Percentiles rank a stretch among this genome's conserved stretches.
Evolutionary conservation across 2,329 filamentous ascomycete species (phyloP).

Genomic region (Thielaviopsis ethacetica): DNA sequence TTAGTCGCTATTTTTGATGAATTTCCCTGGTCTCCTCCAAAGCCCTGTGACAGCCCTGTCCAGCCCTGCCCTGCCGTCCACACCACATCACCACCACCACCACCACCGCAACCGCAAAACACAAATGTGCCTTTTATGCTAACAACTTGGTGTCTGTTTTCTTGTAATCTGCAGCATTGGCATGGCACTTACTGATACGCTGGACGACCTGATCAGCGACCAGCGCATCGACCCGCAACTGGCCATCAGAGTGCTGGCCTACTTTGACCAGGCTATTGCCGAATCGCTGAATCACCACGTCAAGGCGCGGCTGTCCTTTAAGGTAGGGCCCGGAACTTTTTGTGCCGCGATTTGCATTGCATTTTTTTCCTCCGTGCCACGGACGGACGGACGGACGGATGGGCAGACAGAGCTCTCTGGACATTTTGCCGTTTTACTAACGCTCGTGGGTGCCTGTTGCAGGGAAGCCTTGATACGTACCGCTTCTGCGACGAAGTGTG

Average conservation of each 20-base stretch:
- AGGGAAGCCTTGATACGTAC: constrained; percentile 97
- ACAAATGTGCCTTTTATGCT: not conserved
- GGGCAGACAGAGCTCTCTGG: no score
- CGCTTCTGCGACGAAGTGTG: constrained; percentile 99
- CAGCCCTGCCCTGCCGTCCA: no score
- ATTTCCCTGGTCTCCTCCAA: no score
- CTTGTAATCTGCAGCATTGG: constrained; percentile 56
- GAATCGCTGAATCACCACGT: constrained; percentile 86
- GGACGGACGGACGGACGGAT: no score
- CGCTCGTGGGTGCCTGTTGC: no score
- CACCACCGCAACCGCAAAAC: not conserved
- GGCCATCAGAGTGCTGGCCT: constrained; percentile 92
- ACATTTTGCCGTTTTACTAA: no score
- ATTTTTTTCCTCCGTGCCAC: not conserved
- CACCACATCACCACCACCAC: no score
- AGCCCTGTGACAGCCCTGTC: no score
- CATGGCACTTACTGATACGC: constrained; percentile 81
- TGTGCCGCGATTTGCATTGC: not conserved
- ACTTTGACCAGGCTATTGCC: constrained; percentile 87
- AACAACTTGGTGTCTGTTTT: not conserved
- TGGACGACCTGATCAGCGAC: constrained; percentile 90
- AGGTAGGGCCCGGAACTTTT: constrained; percentile 41
- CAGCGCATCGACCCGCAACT: constrained; percentile 94
- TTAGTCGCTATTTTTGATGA: no score
- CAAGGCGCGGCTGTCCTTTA: constrained; percentile 81